These are phyloP conservation scores for Haberlea rhodopensis DNA, from an alignment of 257 asterid genomes.

Conservation along the genomic window DNA sequence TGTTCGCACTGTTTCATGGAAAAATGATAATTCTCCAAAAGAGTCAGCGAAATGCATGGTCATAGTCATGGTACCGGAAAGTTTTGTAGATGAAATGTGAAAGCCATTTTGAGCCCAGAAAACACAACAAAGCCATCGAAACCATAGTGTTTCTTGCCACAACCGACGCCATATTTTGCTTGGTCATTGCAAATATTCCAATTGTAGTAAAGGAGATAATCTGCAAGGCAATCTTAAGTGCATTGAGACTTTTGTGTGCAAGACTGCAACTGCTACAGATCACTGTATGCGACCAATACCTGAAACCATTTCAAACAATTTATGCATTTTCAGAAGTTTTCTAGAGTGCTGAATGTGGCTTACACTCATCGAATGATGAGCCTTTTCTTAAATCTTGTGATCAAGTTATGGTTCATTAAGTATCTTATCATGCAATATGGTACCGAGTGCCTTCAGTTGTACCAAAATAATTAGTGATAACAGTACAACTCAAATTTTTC, in stretches of 20 bases:
- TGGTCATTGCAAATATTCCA: conserved; percentile 66
- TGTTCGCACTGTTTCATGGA: background rate
- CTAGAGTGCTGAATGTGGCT: background rate
- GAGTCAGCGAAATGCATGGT: conserved; percentile 64
- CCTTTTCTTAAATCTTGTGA: background rate
- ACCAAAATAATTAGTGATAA: background rate
- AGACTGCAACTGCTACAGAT: conserved; percentile 65
- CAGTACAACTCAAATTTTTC: background rate
- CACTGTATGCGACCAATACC: conserved; percentile 83
- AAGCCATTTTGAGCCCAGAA: conserved; percentile 73
- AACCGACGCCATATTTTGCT: conserved; percentile 47
- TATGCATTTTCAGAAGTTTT: background rate
- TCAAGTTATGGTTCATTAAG: background rate
- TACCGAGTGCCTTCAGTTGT: background rate
- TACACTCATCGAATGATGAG: background rate
- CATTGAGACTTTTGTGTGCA: conserved; percentile 57
- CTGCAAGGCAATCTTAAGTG: conserved; percentile 51
- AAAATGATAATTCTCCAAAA: no score
- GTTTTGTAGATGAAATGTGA: conserved; percentile 69
- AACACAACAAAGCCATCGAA: conserved; percentile 53
- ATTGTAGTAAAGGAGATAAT: conserved; percentile 44
- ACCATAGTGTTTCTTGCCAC: conserved; percentile 46
- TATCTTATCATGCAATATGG: background rate
- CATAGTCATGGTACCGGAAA: conserved; percentile 85
- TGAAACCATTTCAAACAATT: conserved; percentile 24